phyloP scores from a whole-genome alignment of 176 grass and related monocot genomes.

The sorghum (Sorghum bicolor) region Sorghum_bicolor_NCBIv3 NC_012872.2:70082001-70082500 shows the following conservation, averaged over 20 bases:
- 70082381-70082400: background rate
- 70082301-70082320: background rate
- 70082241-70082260: background rate
- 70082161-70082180: background rate
- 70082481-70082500: no score
- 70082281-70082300: background rate
- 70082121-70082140: background rate
- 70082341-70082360: background rate
- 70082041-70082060: no score
- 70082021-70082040: background rate
- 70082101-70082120: background rate
- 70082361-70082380: background rate
- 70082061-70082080: no score
- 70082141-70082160: background rate
- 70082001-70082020: background rate
- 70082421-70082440: no score
- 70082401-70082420: no score
- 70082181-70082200: background rate
- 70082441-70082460: no score
- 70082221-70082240: background rate
- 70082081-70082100: background rate
- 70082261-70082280: background rate
- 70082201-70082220: background rate
- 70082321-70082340: background rate
- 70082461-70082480: no score